phyloP scores from a whole-genome alignment of 352 stramenopile species.

The Phytophthora meadii region DNA sequence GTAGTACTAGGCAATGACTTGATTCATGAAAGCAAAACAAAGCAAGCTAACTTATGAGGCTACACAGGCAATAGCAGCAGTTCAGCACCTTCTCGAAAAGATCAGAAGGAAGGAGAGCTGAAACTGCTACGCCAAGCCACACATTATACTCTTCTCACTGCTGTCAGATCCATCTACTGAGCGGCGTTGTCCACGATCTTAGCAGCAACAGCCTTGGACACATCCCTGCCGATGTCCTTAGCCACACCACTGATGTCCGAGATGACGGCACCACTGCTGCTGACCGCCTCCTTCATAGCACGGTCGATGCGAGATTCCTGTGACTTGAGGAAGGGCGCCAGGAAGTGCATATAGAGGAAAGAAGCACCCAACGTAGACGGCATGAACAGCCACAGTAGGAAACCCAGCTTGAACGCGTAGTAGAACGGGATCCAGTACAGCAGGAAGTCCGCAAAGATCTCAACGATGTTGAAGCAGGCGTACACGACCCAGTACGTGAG shows the following conservation, averaged over 20 bases:
- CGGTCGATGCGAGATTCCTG: constrained; percentile 86
- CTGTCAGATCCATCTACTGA: constrained; percentile 25
- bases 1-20: constrained; percentile 28
- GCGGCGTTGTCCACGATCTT: constrained; percentile 74
- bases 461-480: constrained; percentile 96
- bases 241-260: constrained; percentile 80
- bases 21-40: constrained; percentile 50
- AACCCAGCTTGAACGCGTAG: constrained; percentile 98
- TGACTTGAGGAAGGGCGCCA: constrained; percentile 87
- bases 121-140: constrained; percentile 1
- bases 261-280: constrained; percentile 76
- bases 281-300: constrained; percentile 86
- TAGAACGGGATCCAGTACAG: constrained; percentile 99
- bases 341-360: constrained; percentile 96
- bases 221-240: constrained; percentile 78
- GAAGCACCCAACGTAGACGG: constrained; percentile 95
- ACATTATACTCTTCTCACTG: constrained; percentile 11
- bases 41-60: constrained; percentile 53
- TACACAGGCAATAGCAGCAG: constrained; percentile 3
- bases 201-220: constrained; percentile 74
- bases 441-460: constrained; percentile 96
- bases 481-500: constrained; percentile 99
- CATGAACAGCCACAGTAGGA: constrained; percentile 97
- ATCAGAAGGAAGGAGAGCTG: not conserved
- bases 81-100: not conserved